Evolutionary conservation across 2,329 filamentous ascomycete genomes (phyloP).

Genomic region (Dothistroma septosporum): DNA sequence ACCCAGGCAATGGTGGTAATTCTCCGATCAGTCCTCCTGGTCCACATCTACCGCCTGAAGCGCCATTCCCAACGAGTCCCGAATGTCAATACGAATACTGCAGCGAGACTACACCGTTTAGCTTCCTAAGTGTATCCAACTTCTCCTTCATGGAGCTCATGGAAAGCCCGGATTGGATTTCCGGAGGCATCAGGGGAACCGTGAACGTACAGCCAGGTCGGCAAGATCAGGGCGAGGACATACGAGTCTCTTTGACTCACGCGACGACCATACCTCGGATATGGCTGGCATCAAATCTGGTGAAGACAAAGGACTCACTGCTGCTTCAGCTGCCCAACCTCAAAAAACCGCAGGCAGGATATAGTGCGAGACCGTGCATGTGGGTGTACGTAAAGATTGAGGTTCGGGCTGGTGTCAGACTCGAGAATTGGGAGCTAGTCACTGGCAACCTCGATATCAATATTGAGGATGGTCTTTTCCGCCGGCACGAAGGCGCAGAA

Average conservation of each 20-base stretch:
- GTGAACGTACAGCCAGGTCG: constrained; percentile 37
- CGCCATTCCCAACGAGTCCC: constrained; percentile 2
- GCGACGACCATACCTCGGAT: constrained; percentile 36
- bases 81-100: constrained; percentile 16
- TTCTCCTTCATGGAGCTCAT: constrained; percentile 30
- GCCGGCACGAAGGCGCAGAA: neutral
- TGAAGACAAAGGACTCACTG: constrained; percentile 20
- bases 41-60: neutral
- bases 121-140: constrained; percentile 14
- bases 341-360: neutral
- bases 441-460: constrained; percentile 39
- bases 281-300: constrained; percentile 32
- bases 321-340: constrained; percentile 21
- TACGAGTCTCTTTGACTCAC: constrained; percentile 37
- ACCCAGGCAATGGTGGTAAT: neutral
- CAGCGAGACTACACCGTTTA: constrained; percentile 12
- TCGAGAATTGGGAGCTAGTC: constrained; percentile 36
- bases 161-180: constrained; percentile 18
- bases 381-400: constrained; percentile 38
- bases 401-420: constrained; percentile 32
- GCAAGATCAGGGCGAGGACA: constrained; percentile 33
- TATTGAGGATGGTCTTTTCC: constrained; percentile 32
- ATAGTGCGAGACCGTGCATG: constrained; percentile 32
- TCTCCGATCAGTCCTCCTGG: neutral
- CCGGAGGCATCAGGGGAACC: constrained; percentile 36